A percentile compares a stretch with the other conserved stretches of the same genome.
Evolutionary conservation across 2,329 filamentous ascomycete species (phyloP).

Genomic region (Fusarium sp.): DNA sequence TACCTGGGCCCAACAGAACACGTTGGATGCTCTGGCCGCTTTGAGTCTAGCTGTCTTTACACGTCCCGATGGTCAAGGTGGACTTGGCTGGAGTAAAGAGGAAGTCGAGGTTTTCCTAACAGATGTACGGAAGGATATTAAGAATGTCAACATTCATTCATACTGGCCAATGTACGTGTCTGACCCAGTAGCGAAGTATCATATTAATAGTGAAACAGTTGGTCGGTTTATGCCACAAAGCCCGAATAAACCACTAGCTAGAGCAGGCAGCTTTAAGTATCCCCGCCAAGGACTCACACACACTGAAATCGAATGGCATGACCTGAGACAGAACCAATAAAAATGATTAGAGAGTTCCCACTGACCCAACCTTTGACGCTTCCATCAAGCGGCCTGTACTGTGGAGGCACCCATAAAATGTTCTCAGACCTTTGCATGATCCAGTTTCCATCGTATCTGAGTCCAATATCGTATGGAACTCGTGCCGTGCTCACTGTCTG

Average conservation of each 20-base stretch:
- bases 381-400: not conserved
- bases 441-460: not conserved
- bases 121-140: not conserved
- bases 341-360: not conserved
- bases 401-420: not conserved
- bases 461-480: not conserved
- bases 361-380: not conserved
- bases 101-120: not conserved
- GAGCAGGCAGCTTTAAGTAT: not conserved
- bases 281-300: fast-evolving
- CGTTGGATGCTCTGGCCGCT: not conserved
- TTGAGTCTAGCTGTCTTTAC: not conserved
- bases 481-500: too few species aligned
- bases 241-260: not conserved
- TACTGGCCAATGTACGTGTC: not conserved
- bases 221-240: not conserved
- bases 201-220: not conserved
- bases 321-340: not conserved
- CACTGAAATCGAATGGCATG: fast-evolving
- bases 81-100: not conserved
- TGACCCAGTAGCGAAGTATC: fast-evolving
- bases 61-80: not conserved
- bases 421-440: not conserved
- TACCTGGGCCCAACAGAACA: not conserved
- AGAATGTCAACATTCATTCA: not conserved